Evolutionary conservation across 1,284 basidiomycete species (phyloP).

Genomic region (Trichosporon sp.): DNA sequence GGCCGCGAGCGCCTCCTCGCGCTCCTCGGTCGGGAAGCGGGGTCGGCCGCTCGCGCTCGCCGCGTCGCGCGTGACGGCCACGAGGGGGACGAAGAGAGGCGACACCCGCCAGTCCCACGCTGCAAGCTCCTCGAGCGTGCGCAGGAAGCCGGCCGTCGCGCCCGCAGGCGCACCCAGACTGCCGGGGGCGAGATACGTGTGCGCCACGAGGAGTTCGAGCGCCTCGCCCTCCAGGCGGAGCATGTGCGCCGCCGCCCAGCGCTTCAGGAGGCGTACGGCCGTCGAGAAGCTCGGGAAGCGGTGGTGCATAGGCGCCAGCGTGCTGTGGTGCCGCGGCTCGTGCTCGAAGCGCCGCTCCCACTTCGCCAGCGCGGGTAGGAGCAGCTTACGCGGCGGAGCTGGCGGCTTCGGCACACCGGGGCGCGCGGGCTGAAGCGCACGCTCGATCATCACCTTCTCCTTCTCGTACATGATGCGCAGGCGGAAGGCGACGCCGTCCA

Average conservation of each 20-base stretch:
- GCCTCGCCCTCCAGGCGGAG: conserved; percentile 61
- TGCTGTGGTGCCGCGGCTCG: conserved; percentile 76
- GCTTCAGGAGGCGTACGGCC: conserved; percentile 79
- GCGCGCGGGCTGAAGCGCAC: conserved; percentile 52
- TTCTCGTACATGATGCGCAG: conserved; percentile 82
- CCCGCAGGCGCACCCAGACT: conserved; percentile 47
- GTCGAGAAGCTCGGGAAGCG: conserved; percentile 72
- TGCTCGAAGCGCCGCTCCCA: conserved; percentile 69
- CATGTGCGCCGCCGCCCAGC: conserved; percentile 91
- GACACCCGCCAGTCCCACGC: conserved; percentile 70
- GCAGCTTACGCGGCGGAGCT: conserved; percentile 46
- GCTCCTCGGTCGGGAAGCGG: conserved; percentile 50
- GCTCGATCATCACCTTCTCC: conserved; percentile 72
- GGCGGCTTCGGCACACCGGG: conserved; percentile 33
- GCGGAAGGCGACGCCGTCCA: conserved; percentile 82
- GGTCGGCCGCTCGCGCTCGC: conserved; percentile 25
- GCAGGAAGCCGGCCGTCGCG: conserved; percentile 65
- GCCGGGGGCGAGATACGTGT: conserved; percentile 51
- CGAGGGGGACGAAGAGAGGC: conserved; percentile 52
- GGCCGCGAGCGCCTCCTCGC: conserved; percentile 57
- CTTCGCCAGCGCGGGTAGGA: conserved; percentile 59
- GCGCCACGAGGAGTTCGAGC: conserved; percentile 76
- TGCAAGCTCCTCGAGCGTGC: conserved; percentile 66
- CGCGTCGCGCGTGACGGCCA: conserved; percentile 31
- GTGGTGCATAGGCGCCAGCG: conserved; percentile 72